Percentiles rank a stretch among this genome's conserved stretches.
These are phyloP conservation scores for Arxiozyma bovina DNA, from an alignment of 1,139 yeast species.

Conservation along the genomic window DNA sequence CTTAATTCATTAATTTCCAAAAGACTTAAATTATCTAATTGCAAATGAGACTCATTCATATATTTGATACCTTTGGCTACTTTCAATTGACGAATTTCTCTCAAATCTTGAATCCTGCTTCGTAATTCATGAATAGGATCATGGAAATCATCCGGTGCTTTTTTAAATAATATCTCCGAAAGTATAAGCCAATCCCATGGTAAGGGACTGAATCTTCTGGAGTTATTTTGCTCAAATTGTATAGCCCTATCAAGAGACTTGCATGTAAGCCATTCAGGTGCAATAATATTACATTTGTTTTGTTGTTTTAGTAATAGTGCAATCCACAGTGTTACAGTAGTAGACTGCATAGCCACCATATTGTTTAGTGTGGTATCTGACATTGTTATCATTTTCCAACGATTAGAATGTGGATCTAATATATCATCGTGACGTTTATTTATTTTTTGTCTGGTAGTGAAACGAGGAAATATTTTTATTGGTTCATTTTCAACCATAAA, in stretches of 20 bases:
- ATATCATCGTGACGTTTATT: conserved; percentile 1
- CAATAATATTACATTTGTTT: conserved; percentile 73
- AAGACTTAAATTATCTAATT: conserved; percentile 70
- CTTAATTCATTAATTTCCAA: conserved; percentile 83
- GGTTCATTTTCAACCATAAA: conserved; percentile 77
- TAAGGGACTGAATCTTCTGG: conserved; percentile 54
- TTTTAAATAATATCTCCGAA: conserved; percentile 52
- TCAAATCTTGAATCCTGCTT: conserved; percentile 60
- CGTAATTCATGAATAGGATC: conserved; percentile 56
- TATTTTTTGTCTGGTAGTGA: conserved; percentile 25
- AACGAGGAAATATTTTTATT: conserved; percentile 59
- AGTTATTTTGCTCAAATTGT: conserved; percentile 56
- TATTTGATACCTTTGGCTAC: conserved; percentile 69
- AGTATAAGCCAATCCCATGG: conserved; percentile 89
- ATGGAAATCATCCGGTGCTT: conserved; percentile 66
- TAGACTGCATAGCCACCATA: conserved; percentile 57
- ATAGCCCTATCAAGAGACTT: conserved; percentile 48
- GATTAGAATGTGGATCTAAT: conserved; percentile 2
- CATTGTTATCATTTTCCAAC: conserved; percentile 26
- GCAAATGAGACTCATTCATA: conserved; percentile 75
- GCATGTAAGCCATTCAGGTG: conserved; percentile 78
- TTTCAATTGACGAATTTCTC: conserved; percentile 76
- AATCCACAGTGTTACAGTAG: conserved; percentile 76
- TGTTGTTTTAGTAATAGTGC: conserved; percentile 78
- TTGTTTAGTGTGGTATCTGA: conserved; percentile 41